A percentile compares a stretch with the other conserved stretches of the same genome.
These are phyloP conservation scores for Zymoseptoria tritici DNA, from an alignment of 2,329 filamentous ascomycete genomes.

Conservation along the genomic window DNA sequence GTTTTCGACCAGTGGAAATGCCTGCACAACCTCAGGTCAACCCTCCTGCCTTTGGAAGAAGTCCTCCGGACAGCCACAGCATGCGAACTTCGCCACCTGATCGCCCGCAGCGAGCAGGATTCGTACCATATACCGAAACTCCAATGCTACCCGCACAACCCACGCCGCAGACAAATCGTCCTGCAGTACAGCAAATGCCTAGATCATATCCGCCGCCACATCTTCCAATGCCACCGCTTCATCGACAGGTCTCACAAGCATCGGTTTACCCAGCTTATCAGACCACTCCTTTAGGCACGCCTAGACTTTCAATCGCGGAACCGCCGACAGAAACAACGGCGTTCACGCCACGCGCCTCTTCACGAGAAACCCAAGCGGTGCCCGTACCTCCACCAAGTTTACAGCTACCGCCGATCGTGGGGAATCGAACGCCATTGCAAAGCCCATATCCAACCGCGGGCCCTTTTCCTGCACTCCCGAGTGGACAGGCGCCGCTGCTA, in stretches of 20 bases:
- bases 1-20: slow-evolving; percentile 21
- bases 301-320: slow-evolving; percentile 15
- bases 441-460: background rate
- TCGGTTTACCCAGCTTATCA: slow-evolving; percentile 1
- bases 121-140: slow-evolving; percentile 10
- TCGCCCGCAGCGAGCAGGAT: slow-evolving; percentile 11
- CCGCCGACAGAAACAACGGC: slow-evolving; percentile 21
- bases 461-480: background rate
- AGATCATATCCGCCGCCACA: slow-evolving; percentile 14
- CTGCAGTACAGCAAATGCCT: slow-evolving; percentile 9
- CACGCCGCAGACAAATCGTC: slow-evolving; percentile 7
- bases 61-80: slow-evolving; percentile 6
- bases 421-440: slow-evolving; percentile 4
- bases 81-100: slow-evolving; percentile 14
- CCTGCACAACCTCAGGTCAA: background rate
- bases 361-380: slow-evolving; percentile 9
- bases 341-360: slow-evolving; percentile 15
- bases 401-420: slow-evolving; percentile 23
- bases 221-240: slow-evolving; percentile 7
- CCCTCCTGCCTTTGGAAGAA: slow-evolving; percentile 1
- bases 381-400: slow-evolving; percentile 6
- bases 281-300: slow-evolving; percentile 5
- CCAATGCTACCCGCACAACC: slow-evolving; percentile 5
- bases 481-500: background rate
- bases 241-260: slow-evolving; percentile 2